These are phyloP conservation scores for Calonectria pauciramosa DNA, from an alignment of 2,329 filamentous ascomycete species.

Conservation along the genomic window DNA sequence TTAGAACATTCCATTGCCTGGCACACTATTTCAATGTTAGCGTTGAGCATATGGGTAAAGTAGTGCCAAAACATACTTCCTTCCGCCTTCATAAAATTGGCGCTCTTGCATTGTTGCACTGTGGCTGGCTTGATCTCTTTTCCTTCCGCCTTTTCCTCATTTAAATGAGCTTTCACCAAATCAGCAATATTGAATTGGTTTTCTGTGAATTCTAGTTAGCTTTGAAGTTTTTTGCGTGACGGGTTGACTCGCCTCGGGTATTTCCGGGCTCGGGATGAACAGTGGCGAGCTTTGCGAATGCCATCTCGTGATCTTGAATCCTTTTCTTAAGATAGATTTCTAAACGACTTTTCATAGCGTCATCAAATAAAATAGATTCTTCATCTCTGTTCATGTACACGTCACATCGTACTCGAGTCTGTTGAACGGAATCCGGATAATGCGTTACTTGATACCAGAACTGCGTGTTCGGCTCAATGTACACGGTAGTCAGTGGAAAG, in stretches of 20 bases:
- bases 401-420: slow-evolving; percentile 27
- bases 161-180: neutral
- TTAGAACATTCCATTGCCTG: slow-evolving; percentile 7
- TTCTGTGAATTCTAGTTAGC: neutral
- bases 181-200: neutral
- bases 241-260: neutral
- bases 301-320: neutral
- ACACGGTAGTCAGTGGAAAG: slow-evolving; percentile 11
- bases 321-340: neutral
- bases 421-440: slow-evolving; percentile 20
- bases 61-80: neutral
- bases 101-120: slow-evolving; percentile 24
- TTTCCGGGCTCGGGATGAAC: neutral
- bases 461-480: slow-evolving; percentile 7
- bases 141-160: neutral
- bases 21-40: slow-evolving; percentile 8
- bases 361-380: neutral
- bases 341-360: neutral
- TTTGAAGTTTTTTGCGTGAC: neutral
- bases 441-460: slow-evolving; percentile 31
- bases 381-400: slow-evolving; percentile 16
- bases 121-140: slow-evolving; percentile 14
- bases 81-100: slow-evolving; percentile 22
- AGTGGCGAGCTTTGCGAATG: neutral
- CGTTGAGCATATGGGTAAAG: no score